phyloP scores from a whole-genome alignment of 2,329 filamentous ascomycete species.

The Coleophoma crateriformis region DNA sequence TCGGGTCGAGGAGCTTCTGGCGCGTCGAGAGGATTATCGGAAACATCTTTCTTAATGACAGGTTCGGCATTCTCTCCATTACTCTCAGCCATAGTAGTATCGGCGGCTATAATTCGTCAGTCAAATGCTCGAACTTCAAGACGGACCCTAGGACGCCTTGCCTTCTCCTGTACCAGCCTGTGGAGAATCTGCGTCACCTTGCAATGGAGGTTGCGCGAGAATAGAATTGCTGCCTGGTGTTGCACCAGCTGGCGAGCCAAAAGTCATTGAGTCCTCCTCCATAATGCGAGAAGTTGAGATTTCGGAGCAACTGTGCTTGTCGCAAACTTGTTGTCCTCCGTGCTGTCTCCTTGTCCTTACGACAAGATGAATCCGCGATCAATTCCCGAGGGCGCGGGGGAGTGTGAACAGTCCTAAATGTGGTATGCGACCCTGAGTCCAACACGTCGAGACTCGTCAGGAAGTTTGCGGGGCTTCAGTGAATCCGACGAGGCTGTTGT shows the following conservation, averaged over 20 bases:
- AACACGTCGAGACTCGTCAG: conserved; percentile 1
- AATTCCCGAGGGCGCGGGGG: too few relatives aligned
- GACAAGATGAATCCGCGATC: too few relatives aligned
- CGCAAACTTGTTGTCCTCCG: conserved; percentile 15
- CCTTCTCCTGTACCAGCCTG: conserved; percentile 34
- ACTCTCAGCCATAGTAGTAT: conserved; percentile 59
- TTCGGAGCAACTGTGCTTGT: conserved; percentile 17
- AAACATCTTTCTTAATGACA: conserved; percentile 53
- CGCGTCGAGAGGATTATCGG: conserved; percentile 65
- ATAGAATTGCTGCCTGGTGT: conserved; percentile 52
- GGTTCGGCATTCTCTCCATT: conserved; percentile 33
- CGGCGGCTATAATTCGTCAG: conserved; percentile 28
- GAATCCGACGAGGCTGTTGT: not conserved
- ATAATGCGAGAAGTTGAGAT: conserved; percentile 32
- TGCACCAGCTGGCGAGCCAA: conserved; percentile 51
- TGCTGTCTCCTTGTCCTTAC: too few relatives aligned
- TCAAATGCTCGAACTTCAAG: too few relatives aligned
- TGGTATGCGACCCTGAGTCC: too few relatives aligned
- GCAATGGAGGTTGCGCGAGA: conserved; percentile 48
- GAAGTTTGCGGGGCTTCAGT: not conserved
- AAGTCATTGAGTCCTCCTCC: conserved; percentile 52
- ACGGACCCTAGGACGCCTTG: conserved; percentile 20
- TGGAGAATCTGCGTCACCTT: conserved; percentile 31
- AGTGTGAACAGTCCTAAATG: too few relatives aligned
- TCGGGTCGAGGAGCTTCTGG: conserved; percentile 59